Conservation (phyloP, 2,329 filamentous ascomycete genomes). For the Erysiphe pulchra region DNA sequence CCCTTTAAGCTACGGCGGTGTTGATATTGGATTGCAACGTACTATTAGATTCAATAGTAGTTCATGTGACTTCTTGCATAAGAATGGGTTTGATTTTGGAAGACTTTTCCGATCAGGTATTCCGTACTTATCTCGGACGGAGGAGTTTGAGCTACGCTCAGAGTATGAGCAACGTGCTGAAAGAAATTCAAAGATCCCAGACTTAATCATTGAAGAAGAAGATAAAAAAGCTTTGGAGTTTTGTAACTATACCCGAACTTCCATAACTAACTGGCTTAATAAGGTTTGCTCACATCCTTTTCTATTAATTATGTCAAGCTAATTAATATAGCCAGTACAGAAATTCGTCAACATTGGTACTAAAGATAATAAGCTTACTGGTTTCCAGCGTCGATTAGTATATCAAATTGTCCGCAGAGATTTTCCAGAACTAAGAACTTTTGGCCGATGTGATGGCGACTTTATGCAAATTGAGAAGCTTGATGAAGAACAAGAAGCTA, state of each 20-base stretch:
- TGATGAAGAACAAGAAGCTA: slow-evolving; percentile 7
- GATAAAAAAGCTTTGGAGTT: slow-evolving; percentile 9
- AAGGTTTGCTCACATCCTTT: not conserved
- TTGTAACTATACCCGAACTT: slow-evolving; percentile 6
- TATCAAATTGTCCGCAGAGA: slow-evolving; percentile 40
- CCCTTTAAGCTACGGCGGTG: slow-evolving; percentile 21
- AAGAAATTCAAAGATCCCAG: slow-evolving; percentile 7
- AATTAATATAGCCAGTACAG: slow-evolving; percentile 5
- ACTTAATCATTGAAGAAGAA: slow-evolving; percentile 6
- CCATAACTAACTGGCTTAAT: slow-evolving; percentile 8
- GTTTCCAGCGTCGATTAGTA: slow-evolving; percentile 37
- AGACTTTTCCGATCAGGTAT: slow-evolving; percentile 29
- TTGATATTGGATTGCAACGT: slow-evolving; percentile 30
- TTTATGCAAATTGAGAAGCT: slow-evolving; percentile 13
- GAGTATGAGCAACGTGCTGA: slow-evolving; percentile 11
- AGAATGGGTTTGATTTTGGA: slow-evolving; percentile 30
- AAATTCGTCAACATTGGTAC: slow-evolving; percentile 21
- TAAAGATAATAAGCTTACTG: slow-evolving; percentile 18
- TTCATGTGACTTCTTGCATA: slow-evolving; percentile 34
- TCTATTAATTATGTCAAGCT: not conserved
- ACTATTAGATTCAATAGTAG: slow-evolving; percentile 20
- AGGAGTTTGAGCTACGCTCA: slow-evolving; percentile 22
- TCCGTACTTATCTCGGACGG: slow-evolving; percentile 33
- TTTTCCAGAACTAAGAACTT: slow-evolving; percentile 17
- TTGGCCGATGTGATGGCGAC: slow-evolving; percentile 6